phyloP scores from a whole-genome alignment of 2,329 filamentous ascomycete genomes.

The Tolypocladium sp. region DNA sequence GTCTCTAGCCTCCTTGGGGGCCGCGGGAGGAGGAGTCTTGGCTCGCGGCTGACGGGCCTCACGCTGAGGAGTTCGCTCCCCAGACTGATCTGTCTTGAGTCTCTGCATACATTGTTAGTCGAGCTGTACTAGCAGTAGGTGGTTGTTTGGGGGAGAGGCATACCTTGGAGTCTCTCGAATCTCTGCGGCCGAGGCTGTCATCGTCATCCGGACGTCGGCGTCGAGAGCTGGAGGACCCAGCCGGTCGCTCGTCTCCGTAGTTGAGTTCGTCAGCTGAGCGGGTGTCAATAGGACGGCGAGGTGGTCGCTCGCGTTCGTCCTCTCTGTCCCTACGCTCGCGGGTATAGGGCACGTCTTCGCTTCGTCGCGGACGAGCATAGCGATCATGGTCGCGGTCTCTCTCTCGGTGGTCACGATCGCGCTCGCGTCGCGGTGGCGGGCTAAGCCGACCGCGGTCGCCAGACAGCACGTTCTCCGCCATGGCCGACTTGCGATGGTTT shows the following conservation, averaged over 20 bases:
- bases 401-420: slow-evolving; percentile 33
- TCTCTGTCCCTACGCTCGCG: slow-evolving; percentile 82
- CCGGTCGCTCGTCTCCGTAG: slow-evolving; percentile 68
- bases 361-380: slow-evolving; percentile 6
- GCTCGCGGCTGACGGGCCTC: slow-evolving; percentile 39
- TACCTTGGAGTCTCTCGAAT: slow-evolving; percentile 62
- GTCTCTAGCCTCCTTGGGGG: slow-evolving; percentile 29
- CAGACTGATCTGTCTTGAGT: slow-evolving; percentile 46
- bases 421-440: slow-evolving; percentile 30
- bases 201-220: slow-evolving; percentile 74
- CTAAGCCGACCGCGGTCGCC: slow-evolving; percentile 38
- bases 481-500: slow-evolving; percentile 75
- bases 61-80: slow-evolving; percentile 52
- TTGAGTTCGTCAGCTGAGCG: slow-evolving; percentile 81
- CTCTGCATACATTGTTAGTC: slow-evolving; percentile 35
- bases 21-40: slow-evolving; percentile 43
- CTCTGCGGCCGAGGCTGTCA: slow-evolving; percentile 54
- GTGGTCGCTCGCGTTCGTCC: slow-evolving; percentile 80
- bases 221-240: slow-evolving; percentile 53
- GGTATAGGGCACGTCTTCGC: slow-evolving; percentile 28
- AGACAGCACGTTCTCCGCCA: slow-evolving; percentile 54
- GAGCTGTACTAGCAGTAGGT: not conserved
- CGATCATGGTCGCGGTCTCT: slow-evolving; percentile 22
- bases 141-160: slow-evolving; percentile 4
- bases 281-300: slow-evolving; percentile 69